Evolutionary conservation across 228 moss, liverwort and hornwort genomes (phyloP), one percentile per base, ranked within the genome.

Genomic region (Sphagnum magellanicum): DNA sequence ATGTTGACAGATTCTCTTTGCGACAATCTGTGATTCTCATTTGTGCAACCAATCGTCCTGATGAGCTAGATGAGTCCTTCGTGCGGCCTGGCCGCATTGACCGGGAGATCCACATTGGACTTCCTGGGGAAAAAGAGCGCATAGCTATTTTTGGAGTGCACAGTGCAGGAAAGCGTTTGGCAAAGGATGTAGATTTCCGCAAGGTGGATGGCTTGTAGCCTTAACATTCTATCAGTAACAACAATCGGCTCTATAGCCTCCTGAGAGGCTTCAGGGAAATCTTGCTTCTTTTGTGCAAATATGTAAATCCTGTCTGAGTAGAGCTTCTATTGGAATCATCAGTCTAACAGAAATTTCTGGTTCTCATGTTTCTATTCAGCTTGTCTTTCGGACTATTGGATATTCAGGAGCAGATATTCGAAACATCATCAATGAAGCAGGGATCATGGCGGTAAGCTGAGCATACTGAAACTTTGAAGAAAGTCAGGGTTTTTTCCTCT

Each of bases 371-470:
- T 32, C 32, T 32, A 32, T 32, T 32, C 80, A 98, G 98, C 87
- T 98, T 67, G 98, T 86, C 8, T 98, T 91, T 80, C 91, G 94
- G 51, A 93, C 98, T 59, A 78, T 98, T 51, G 98, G 98, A 71
- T 98, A 98, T 81, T 98, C 98, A 66, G 98, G 98, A 83, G 98
- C 98, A 66, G 98, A 98, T 67, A 90, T 98, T 67, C 77, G 98
- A 68, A 98, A 98, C 78, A 90, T 98, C 14, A 89, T 98, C 53
- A 98, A 98, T 74, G 98, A 98, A 78, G 86, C 86, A 59, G 98
- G 90, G 70, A 98, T 98, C 70, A 98, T 98, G 98, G 98, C 98
- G 70, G 98, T 98, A 80, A 76, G 94, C 87, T 32, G 14, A 16
- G 59, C 12, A 4, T n/a, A 59, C 15, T 59, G 59, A 59, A 11